Conservation (phyloP, 176 grass and related monocot species). For the Eragrostis curvula region DNA sequence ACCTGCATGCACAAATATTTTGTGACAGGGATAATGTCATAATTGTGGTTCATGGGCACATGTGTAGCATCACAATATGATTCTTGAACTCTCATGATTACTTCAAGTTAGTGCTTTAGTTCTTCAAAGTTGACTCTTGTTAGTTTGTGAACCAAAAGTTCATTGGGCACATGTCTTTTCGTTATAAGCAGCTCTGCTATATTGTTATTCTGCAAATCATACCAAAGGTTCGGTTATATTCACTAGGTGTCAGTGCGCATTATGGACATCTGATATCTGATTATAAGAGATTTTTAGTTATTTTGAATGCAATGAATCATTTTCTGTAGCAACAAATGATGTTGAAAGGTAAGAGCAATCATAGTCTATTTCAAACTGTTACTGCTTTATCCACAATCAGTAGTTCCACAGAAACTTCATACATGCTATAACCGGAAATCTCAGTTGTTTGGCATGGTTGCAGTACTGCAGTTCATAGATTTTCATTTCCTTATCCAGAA, state of each 20-base stretch:
- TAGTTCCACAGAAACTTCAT: background rate
- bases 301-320: background rate
- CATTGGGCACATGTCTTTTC: background rate
- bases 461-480: background rate
- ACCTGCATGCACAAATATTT: background rate
- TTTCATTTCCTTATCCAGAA: conserved; percentile 4
- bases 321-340: background rate
- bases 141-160: conserved; percentile 13
- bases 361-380: background rate
- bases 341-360: background rate
- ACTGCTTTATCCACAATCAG: background rate
- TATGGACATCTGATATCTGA: background rate
- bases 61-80: background rate
- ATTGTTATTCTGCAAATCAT: background rate
- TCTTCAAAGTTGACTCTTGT: background rate
- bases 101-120: background rate
- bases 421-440: background rate
- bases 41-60: background rate
- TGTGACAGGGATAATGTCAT: background rate
- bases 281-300: background rate
- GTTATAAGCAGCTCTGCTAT: background rate
- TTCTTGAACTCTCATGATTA: background rate
- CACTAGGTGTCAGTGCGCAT: background rate
- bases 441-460: background rate
- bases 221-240: background rate